Evolutionary conservation across 352 stramenopile species (phyloP).

Genomic region (Globisporangium orthogonon): DNA sequence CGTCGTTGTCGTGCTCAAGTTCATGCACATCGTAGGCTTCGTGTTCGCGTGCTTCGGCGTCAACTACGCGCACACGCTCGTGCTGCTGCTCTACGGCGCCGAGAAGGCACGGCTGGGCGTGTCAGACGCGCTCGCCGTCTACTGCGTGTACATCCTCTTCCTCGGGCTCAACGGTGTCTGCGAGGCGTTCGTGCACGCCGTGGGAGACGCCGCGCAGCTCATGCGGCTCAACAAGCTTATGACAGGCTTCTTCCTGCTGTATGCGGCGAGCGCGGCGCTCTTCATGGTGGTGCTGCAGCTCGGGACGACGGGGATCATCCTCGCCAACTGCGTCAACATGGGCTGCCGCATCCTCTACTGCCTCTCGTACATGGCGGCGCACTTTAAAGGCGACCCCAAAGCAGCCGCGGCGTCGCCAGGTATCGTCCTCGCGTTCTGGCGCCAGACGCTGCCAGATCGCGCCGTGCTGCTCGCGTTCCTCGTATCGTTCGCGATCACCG

Average conservation of each 20-base stretch:
- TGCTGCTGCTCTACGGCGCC: slow-evolving; percentile 71
- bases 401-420: neutral
- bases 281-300: slow-evolving; percentile 60
- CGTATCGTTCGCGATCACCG: slow-evolving; percentile 29
- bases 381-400: slow-evolving; percentile 24
- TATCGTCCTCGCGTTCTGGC: slow-evolving; percentile 34
- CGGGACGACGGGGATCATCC: slow-evolving; percentile 67
- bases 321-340: slow-evolving; percentile 89
- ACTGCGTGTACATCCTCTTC: slow-evolving; percentile 95
- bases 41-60: slow-evolving; percentile 82
- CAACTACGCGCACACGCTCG: slow-evolving; percentile 75
- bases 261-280: slow-evolving; percentile 46
- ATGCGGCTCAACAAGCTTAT: slow-evolving; percentile 82
- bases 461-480: slow-evolving; percentile 43
- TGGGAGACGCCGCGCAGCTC: slow-evolving; percentile 57
- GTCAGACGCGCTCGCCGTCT: slow-evolving; percentile 50
- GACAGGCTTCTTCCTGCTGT: slow-evolving; percentile 73
- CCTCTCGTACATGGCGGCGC: slow-evolving; percentile 55
- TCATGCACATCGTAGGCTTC: slow-evolving; percentile 79
- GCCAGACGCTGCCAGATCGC: slow-evolving; percentile 37
- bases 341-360: slow-evolving; percentile 78
- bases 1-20: slow-evolving; percentile 75
- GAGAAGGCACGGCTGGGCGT: slow-evolving; percentile 62
- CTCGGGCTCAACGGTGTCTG: slow-evolving; percentile 94
- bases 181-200: slow-evolving; percentile 94